Base-by-base conservation (phyloP, 352 stramenopile genomes). In the Phytopythium chamaehyphon region DNA sequence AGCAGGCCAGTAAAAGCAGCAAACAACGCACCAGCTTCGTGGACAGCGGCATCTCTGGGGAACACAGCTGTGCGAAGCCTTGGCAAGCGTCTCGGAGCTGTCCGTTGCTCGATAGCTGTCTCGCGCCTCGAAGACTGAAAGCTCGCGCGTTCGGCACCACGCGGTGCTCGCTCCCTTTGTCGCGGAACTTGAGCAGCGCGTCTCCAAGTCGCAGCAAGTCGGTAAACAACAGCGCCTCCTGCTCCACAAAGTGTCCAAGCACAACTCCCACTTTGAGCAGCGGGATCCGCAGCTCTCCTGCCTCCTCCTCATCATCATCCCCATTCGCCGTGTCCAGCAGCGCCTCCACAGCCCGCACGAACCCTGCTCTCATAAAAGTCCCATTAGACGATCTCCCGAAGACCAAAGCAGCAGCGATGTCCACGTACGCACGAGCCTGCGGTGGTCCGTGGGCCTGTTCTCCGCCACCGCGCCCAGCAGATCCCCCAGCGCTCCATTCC, bases 131-230 rank as follows among this genome's bases (percentile, higher is more conserved):
- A 10, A 51, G 46, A 19, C 46, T 51, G 31, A 51, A 51, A 21
- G 46, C 40, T n/a, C 24, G n/a, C 23, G 44, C 26, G 10, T 22
- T n/a, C n/a, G 6, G 37, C 19, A 42, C 19, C 6, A 7, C 24
- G 18, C 14, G 28, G 24, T 23, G 43, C 51, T 31, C 12, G 11
- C 28, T 52, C 42, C 23, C 42, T 24, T 40, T 51, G 56, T 28
- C 31, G 9, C 35, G 46, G 16, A 28, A 55, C 10, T 16, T 24
- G 8, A 71, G 46, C 16, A 88, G 53, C 7, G 45, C 52, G 15
- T 90, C 54, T 0, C 73, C 65, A 7, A 90, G 47, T 38, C 66
- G 67, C 21, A 87, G 28, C n/a, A 85, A 22, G 52, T 82, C 74
- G 6, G 66, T 60, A 45, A 69, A 83, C 0, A 66, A 63, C 39